Evolutionary conservation across 1,284 basidiomycete species (phyloP), one percentile per base, ranked within the genome.

Genomic region (Pseudozyma tsukubaensis): DNA sequence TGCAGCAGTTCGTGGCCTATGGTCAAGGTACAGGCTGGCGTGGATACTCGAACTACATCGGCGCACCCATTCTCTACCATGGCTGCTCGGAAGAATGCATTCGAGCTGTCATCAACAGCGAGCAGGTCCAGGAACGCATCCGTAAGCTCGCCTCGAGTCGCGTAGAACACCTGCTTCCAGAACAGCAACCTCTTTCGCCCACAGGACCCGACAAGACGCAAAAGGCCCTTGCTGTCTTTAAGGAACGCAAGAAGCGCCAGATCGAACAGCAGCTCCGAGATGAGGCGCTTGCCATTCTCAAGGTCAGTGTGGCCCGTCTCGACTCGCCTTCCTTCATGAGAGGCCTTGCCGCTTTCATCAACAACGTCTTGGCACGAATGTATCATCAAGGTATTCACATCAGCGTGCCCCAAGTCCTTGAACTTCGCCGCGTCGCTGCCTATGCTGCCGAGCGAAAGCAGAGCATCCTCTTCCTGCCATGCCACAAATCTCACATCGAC

Each of bases 401-500:
- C 59, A 77, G 62, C 37, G 77, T 81, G 3, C 69, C 74, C 0
- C 80, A 83, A 49, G 79, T 83, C 12, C 62, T 83, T 37, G 81
- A 81, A 45, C 65, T 83, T 16, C 73, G 82, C 14, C 54, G 76
- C 14, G 79, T 83, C 0, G 85, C 85, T 0, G 57, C 78, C 12
- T 61, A 76, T 16, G 85, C 85, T 0, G 81, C 80, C 2, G 64
- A 80, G 39, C 75, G 77, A 36, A 81, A 82, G 58, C 82, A 85
- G 55, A 81, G 80, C 44, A 76, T 85, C 47, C 72, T 86, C 55
- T 85, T 86, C 34, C 66, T 85, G 6, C 85, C 85, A 0, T 85
- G 84, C 62, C 85, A 86, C 72, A 85, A 85, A 56, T 80, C 77
- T 3, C 85, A 85, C 59, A 85, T 85, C 50, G 83, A 83, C 63